These are phyloP conservation scores for Pichia cactophila DNA, from an alignment of 1,139 yeast genomes.

Conservation along the genomic window DNA sequence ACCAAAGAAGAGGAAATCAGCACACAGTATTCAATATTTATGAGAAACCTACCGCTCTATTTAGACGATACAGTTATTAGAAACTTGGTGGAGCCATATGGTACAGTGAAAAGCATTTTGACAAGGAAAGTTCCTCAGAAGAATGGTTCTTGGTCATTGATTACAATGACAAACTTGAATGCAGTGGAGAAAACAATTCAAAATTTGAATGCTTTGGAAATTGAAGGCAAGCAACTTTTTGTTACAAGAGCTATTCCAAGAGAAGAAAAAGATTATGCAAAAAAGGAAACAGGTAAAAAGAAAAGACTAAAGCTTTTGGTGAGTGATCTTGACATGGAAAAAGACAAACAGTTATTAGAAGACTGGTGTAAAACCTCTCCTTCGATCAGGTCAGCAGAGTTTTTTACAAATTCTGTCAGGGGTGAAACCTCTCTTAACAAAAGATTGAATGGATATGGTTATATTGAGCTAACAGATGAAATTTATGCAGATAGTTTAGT, in stretches of 20 bases:
- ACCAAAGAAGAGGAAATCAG: slow-evolving; percentile 1
- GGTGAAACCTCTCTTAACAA: slow-evolving; percentile 9
- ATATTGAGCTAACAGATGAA: slow-evolving; percentile 23
- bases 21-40: slow-evolving; percentile 35
- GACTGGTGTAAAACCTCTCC: slow-evolving; percentile 21
- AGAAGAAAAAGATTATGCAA: slow-evolving; percentile 24
- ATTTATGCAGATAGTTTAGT: slow-evolving; percentile 21
- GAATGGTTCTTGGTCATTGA: slow-evolving; percentile 40
- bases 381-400: slow-evolving; percentile 22
- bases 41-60: slow-evolving; percentile 37
- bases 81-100: slow-evolving; percentile 33
- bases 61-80: slow-evolving; percentile 31
- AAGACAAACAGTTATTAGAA: slow-evolving; percentile 17
- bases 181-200: slow-evolving; percentile 25
- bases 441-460: slow-evolving; percentile 24
- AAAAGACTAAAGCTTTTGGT: slow-evolving; percentile 21
- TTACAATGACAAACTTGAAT: slow-evolving; percentile 32
- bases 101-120: slow-evolving; percentile 35
- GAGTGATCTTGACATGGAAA: slow-evolving; percentile 20
- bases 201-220: slow-evolving; percentile 21
- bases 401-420: slow-evolving; percentile 17
- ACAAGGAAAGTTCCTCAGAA: slow-evolving; percentile 31
- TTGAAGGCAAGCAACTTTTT: slow-evolving; percentile 26
- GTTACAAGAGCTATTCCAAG: slow-evolving; percentile 29
- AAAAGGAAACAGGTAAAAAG: slow-evolving; percentile 14